Base-by-base conservation (phyloP, 768 basidiomycete species). In the Strobilomyces echinocephalus region DNA sequence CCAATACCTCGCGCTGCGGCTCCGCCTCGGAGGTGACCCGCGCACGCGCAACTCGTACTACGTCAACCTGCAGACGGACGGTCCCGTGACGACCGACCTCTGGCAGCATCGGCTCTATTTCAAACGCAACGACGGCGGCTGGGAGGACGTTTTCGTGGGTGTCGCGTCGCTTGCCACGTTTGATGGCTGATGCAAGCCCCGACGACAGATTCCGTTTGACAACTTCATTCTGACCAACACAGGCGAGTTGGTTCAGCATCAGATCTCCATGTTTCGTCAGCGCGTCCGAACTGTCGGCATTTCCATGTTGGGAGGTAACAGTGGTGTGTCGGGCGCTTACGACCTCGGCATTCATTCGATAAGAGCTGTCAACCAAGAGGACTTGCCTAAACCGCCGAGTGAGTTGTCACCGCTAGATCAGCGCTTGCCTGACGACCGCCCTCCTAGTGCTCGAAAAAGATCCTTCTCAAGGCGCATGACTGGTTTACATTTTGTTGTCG, bases 101-200 rank as follows among this genome's bases (percentile, higher is more conserved):
- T 98, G 90, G 86, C 95, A 97, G 65, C 94, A 97, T 60, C 80
- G 91, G 33, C 75, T 98, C n/a, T 90, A 81, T 70, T 88, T 94
- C 66, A 74, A 78, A 46, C 78, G 80, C 50, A 72, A 75, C 26
- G 79, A 85, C 53, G 79, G 81, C 24, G 72, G 75, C 5, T 95
- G 92, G 92, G 87, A 93, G 66, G 85, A 91, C 62, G 67, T 95
- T 15, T 85, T 85, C 63, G 91, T 90, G 58, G 60, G 85, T 77
- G n/a, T 1, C 20, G n/a, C 36, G 18, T n/a, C 7, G 9, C 16
- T n/a, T 44, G 20, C 9, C 31, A 11, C 12, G 10, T 11, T 35
- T 43, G 35, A 42, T 43, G 34, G 34, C 18, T 60, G 50, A 62
- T 49, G 47, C 21, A 33, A 20, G 9, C 6, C 24, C 26, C n/a